Evolutionary conservation across 2,329 filamentous ascomycete species (phyloP), one percentile per base, ranked within the genome.

Genomic region (Ciborinia camelliae): DNA sequence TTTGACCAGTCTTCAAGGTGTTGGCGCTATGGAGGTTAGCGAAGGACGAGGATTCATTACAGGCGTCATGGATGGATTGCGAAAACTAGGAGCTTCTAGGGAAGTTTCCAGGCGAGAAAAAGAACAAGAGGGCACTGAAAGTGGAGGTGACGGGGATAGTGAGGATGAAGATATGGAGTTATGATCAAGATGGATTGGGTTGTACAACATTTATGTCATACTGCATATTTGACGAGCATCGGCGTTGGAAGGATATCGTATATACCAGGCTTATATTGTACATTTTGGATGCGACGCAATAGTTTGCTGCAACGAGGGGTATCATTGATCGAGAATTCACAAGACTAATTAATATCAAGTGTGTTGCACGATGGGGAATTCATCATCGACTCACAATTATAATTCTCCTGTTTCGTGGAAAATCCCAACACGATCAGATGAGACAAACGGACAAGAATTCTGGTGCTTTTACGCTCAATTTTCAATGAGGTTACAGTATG

Each of bases 21-120:
- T 98, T 0, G 95, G 95, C 2, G 91, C 91, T 2, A 92, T 98
- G 89, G 95, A 99, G 79, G 81, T 98, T 55, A 89, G 90, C 0
- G 94, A 98, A 79, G 90, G 88, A 63, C 84, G 94, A 72, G 88
- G 87, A 0, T 96, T 97, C 74, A 86, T 98, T 67, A 82, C 86
- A 1, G 91, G 90, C 0, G 91, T 97, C 2, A 88, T 98, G 68
- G 93, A 98, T 76, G 92, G 91, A 5, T 81, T 98, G 72, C 85
- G 92, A 72, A 93, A 87, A 80, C 86, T 98, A 60, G 92, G 92
- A 12, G 87, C 89, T 2, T 92, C 90, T 47, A 87, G 87, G 62
- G 94, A 98, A 80, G 86, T 89, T 68, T 85, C 86, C 54, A 83
- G 91, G 67, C 82, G 89, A 68, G 92, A 97, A 72, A 85, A 90